Percentiles rank a stretch among this genome's conserved stretches.
These are phyloP conservation scores for Heliamphora pulchella DNA, from an alignment of 179 eudicot genomes.

Conservation along the genomic window DNA sequence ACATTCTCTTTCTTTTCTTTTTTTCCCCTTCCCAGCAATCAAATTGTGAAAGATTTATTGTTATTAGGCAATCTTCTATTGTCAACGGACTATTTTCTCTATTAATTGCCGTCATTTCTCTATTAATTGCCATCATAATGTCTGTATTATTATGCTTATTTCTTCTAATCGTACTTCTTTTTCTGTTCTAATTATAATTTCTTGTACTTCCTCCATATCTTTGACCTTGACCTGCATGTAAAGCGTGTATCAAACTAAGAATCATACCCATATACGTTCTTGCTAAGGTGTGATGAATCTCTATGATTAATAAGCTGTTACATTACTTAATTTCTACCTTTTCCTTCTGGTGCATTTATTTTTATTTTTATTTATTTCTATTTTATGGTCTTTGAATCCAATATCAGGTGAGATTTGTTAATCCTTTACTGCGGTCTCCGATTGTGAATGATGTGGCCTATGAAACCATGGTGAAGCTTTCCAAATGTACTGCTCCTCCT, in stretches of 20 bases:
- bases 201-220: neutral
- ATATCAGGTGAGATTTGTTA: slow-evolving; percentile 73
- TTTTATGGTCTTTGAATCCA: neutral
- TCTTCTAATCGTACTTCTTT: neutral
- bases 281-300: neutral
- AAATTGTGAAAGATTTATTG: too few relatives aligned
- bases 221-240: neutral
- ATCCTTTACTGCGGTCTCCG: slow-evolving; percentile 67
- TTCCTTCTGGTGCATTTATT: neutral
- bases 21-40: too few relatives aligned
- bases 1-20: neutral
- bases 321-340: neutral
- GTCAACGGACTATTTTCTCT: neutral
- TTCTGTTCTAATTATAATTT: neutral
- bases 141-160: neutral
- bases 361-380: neutral
- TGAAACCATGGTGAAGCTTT: slow-evolving; percentile 80
- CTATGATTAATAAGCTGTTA: neutral
- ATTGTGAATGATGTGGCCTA: slow-evolving; percentile 75
- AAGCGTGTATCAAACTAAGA: neutral
- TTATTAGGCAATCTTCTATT: neutral
- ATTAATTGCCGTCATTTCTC: neutral
- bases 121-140: neutral
- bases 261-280: neutral
- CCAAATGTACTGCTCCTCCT: slow-evolving; percentile 82